Conservation (phyloP, 2,329 filamentous ascomycete genomes). For the Diplocarpon mali region DNA sequence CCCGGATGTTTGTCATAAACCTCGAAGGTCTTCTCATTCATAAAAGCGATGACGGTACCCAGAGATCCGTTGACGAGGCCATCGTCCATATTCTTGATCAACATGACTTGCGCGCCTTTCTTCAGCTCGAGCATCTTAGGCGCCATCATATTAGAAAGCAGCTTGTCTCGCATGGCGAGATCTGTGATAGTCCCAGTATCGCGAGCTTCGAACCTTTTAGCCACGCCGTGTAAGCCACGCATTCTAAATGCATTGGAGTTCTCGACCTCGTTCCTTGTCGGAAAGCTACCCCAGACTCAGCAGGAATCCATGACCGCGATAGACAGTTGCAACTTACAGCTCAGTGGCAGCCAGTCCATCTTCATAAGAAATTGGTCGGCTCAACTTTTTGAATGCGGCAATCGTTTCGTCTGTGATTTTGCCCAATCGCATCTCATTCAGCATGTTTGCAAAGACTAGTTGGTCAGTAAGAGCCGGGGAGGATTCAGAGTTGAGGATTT, state of each 20-base stretch:
- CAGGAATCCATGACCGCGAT: slow-evolving; percentile 5
- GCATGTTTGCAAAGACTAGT: slow-evolving; percentile 76
- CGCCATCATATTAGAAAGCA: slow-evolving; percentile 88
- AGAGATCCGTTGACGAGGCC: slow-evolving; percentile 88
- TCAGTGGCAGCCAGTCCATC: slow-evolving; percentile 78
- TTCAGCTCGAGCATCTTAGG: slow-evolving; percentile 72
- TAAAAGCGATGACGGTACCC: slow-evolving; percentile 74
- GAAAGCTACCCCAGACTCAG: slow-evolving; percentile 46
- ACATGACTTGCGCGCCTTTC: slow-evolving; percentile 91
- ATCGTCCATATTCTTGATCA: slow-evolving; percentile 99
- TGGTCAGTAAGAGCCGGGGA: slow-evolving; percentile 17
- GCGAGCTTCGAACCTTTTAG: slow-evolving; percentile 56
- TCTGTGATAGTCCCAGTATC: slow-evolving; percentile 65
- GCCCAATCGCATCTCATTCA: slow-evolving; percentile 95
- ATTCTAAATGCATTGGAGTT: slow-evolving; percentile 70
- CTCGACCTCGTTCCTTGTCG: slow-evolving; percentile 83
- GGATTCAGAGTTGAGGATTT: slow-evolving; percentile 23
- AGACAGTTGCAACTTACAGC: slow-evolving; percentile 35
- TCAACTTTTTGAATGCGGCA: slow-evolving; percentile 61
- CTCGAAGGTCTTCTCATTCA: slow-evolving; percentile 54
- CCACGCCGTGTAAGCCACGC: slow-evolving; percentile 55
- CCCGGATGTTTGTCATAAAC: slow-evolving; percentile 47
- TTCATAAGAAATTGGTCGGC: slow-evolving; percentile 58
- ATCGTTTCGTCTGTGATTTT: slow-evolving; percentile 68
- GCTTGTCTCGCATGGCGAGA: slow-evolving; percentile 56